phyloP scores from a whole-genome alignment of 352 stramenopile species.

The Pythium dissimile region DNA sequence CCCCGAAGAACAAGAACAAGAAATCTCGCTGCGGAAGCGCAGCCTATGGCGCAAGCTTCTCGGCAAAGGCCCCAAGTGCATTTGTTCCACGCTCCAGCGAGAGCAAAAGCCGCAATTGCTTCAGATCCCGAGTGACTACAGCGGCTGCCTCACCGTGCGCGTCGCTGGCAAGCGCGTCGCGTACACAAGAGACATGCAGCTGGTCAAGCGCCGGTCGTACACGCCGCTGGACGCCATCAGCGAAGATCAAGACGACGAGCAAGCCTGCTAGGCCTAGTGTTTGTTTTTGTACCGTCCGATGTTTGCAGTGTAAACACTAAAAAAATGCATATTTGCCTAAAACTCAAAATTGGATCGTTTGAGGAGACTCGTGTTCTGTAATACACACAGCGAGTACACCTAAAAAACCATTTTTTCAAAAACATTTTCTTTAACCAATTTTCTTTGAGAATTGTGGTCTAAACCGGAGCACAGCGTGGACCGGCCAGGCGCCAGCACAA shows the following conservation, averaged over 20 bases:
- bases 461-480: too few relatives aligned
- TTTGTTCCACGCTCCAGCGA: slow-evolving; percentile 25
- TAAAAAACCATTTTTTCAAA: too few relatives aligned
- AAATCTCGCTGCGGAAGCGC: slow-evolving; percentile 23
- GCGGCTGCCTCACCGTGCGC: slow-evolving; percentile 34
- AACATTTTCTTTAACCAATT: too few relatives aligned
- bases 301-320: too few relatives aligned
- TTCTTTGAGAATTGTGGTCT: too few relatives aligned
- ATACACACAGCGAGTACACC: too few relatives aligned
- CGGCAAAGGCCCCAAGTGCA: slow-evolving; percentile 50
- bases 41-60: slow-evolving; percentile 53
- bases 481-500: too few relatives aligned
- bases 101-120: slow-evolving; percentile 24
- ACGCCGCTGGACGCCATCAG: slow-evolving; percentile 41
- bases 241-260: slow-evolving; percentile 26
- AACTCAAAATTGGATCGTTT: too few relatives aligned
- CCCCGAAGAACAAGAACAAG: background rate
- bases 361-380: too few relatives aligned
- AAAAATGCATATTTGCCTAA: too few relatives aligned
- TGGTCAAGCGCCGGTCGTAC: slow-evolving; percentile 37
- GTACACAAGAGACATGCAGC: slow-evolving; percentile 53
- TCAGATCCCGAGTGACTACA: slow-evolving; percentile 42
- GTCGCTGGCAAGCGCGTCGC: slow-evolving; percentile 48
- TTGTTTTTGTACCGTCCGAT: too few relatives aligned
- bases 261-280: too few relatives aligned